Conservation (phyloP, 371 early-diverging fungal species). For the Neoconidiobolus thromboides region DNA sequence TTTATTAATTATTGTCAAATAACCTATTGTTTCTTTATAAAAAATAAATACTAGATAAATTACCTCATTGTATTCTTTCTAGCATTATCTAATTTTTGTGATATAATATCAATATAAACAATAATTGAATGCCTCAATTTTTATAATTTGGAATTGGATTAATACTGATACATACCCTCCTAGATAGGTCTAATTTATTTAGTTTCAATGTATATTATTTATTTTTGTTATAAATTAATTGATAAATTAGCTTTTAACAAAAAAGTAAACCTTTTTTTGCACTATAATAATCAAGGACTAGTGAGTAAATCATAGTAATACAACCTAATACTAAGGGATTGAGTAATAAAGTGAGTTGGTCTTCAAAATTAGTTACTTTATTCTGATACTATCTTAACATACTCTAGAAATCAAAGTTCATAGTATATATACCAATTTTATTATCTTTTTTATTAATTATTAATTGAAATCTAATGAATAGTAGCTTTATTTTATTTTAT, state of each 20-base stretch:
- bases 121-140: constrained; percentile 92
- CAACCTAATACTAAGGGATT: constrained; percentile 29
- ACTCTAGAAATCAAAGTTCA: constrained; percentile 85
- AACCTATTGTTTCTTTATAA: too few species aligned
- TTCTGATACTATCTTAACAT: constrained; percentile 82
- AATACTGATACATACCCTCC: constrained; percentile 84
- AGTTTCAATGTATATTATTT: not conserved
- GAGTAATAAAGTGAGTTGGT: not conserved
- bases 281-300: constrained; percentile 86
- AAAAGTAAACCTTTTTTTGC: constrained; percentile 87
- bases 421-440: constrained; percentile 83
- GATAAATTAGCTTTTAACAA: constrained; percentile 61
- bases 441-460: constrained; percentile 36
- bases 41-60: too few species aligned
- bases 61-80: constrained; percentile 21
- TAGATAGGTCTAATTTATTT: constrained; percentile 41
- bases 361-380: constrained; percentile 16
- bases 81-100: constrained; percentile 29
- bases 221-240: constrained; percentile 2
- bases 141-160: constrained; percentile 53
- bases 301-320: constrained; percentile 89
- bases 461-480: not conserved
- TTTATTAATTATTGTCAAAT: too few species aligned
- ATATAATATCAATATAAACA: constrained; percentile 66
- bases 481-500: not conserved